A percentile compares a stretch with the other conserved stretches of the same genome.
Conservation (phyloP, 2,329 filamentous ascomycete species). For the Helicocarpus griseus region DNA sequence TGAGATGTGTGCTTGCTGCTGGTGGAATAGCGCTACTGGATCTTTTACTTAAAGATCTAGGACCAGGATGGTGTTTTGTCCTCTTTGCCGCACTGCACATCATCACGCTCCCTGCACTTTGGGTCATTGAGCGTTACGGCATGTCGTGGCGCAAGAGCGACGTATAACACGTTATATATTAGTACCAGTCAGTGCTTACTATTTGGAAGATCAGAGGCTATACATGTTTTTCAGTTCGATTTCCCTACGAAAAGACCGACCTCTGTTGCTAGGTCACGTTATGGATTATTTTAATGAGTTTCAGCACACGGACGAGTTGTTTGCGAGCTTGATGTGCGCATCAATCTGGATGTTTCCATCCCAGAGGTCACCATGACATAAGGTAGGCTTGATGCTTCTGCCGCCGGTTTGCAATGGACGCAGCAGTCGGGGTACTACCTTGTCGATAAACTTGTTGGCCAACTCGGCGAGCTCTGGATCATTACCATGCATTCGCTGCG, state of each 20-base stretch:
- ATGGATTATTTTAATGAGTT: no score
- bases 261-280: no score
- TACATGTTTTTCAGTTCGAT: no score
- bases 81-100: not conserved
- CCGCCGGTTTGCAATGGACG: conserved; percentile 22
- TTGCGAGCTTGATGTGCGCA: no score
- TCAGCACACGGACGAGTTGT: no score
- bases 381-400: conserved; percentile 16
- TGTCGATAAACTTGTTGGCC: conserved; percentile 11
- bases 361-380: conserved; percentile 25
- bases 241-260: no score
- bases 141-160: not conserved
- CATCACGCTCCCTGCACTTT: not conserved
- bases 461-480: conserved; percentile 9
- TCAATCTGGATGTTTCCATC: conserved; percentile 18
- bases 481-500: conserved; percentile 9
- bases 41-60: not conserved
- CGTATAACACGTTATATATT: no score
- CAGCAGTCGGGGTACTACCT: conserved; percentile 26
- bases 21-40: not conserved
- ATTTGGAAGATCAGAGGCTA: no score
- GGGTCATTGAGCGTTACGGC: not conserved
- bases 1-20: not conserved
- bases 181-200: no score
- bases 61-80: not conserved